Percentiles rank a stretch among this genome's conserved stretches.
Evolutionary conservation across 1,284 basidiomycete genomes (phyloP).

Genomic region (Pyrrhoderma lamaoense): DNA sequence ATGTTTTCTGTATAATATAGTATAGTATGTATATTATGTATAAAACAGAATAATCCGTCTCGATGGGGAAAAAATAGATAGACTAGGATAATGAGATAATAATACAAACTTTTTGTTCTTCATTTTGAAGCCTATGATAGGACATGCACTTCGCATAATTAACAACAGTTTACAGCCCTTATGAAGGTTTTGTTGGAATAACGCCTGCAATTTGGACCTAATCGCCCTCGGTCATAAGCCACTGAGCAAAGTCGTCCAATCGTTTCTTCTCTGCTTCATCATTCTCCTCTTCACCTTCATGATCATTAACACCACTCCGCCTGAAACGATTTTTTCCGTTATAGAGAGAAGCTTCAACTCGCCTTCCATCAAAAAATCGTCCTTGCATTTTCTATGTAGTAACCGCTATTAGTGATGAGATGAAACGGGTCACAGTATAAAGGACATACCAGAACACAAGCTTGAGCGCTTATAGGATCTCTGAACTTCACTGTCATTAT

Average conservation of each 20-base stretch:
- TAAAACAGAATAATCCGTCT: background rate
- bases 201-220: too few species aligned
- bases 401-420: conserved; percentile 1
- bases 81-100: too few species aligned
- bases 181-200: too few species aligned
- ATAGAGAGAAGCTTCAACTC: conserved; percentile 77
- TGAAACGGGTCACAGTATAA: background rate
- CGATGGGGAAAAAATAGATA: too few species aligned
- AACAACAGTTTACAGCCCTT: too few species aligned
- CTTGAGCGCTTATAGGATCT: conserved; percentile 80
- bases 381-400: conserved; percentile 84
- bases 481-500: conserved; percentile 96
- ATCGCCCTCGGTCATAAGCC: conserved; percentile 75
- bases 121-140: too few species aligned
- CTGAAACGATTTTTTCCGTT: conserved; percentile 77
- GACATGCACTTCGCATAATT: too few species aligned
- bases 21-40: background rate
- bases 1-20: too few species aligned
- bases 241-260: conserved; percentile 81
- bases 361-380: conserved; percentile 83
- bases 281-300: conserved; percentile 49
- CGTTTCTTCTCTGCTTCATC: conserved; percentile 77
- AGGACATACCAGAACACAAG: conserved; percentile 73
- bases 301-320: conserved; percentile 59
- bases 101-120: too few species aligned